Conservation (phyloP, 345 rosid species). For the Ricinus communis region DNA sequence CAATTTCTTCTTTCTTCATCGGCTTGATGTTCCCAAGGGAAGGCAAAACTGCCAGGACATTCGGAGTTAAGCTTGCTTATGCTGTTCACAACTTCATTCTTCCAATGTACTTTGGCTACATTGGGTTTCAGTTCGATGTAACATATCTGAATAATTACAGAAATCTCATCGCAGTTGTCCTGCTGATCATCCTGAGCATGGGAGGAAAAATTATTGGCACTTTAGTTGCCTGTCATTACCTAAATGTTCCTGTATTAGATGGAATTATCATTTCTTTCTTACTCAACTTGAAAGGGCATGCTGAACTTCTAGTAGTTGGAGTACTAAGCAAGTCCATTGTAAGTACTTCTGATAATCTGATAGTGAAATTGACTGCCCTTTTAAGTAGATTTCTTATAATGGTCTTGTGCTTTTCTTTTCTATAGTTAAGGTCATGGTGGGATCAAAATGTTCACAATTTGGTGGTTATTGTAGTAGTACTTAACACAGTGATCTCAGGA, state of each 20-base stretch:
- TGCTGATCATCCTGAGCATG: constrained; percentile 43
- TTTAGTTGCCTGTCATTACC: constrained; percentile 47
- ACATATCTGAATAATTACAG: constrained; percentile 1
- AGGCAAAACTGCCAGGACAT: constrained; percentile 72
- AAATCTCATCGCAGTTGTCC: constrained; percentile 23
- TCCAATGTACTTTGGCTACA: constrained; percentile 77
- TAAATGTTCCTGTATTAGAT: constrained; percentile 53
- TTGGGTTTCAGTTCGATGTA: constrained; percentile 65
- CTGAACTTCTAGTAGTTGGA: constrained; percentile 54
- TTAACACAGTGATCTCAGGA: constrained; percentile 61
- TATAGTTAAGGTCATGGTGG: constrained; percentile 42
- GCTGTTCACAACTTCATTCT: constrained; percentile 72
- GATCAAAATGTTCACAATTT: constrained; percentile 43
- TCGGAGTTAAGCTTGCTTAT: constrained; percentile 57
- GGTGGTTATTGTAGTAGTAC: constrained; percentile 49
- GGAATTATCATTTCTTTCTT: constrained; percentile 50
- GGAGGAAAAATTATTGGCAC: constrained; percentile 62
- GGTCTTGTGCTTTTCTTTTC: neutral
- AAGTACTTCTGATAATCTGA: constrained; percentile 4
- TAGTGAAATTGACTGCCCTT: neutral
- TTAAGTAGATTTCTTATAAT: neutral
- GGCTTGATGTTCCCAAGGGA: constrained; percentile 79
- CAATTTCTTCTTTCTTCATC: constrained; percentile 48
- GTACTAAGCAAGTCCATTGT: constrained; percentile 14
- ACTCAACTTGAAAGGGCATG: constrained; percentile 70